Evolutionary conservation across 345 rosid genomes (phyloP), one percentile per base, ranked within the genome.

Genomic region (Boechera stricta): DNA sequence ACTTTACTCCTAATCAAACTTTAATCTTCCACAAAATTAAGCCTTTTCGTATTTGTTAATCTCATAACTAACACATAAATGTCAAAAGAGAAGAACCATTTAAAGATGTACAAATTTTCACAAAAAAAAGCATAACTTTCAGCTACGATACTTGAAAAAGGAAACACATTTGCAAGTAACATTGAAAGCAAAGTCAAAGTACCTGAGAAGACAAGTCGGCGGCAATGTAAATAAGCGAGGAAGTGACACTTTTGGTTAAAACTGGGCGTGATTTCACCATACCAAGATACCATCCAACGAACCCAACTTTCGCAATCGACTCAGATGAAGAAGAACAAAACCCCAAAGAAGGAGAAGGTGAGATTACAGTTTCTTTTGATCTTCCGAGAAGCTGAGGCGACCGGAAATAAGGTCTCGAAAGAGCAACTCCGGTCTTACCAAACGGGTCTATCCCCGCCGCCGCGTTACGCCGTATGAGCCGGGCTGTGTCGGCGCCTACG

Each of bases 171-270:
- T 59, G 48, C 38, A n/a, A 71, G 57, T 12, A 32, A 57, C n/a
- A 29, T 5, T 42, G 11, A 15, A 47, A 21, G 13, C 11, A 7
- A 28, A 5, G n/a, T 29, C 4, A 5, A 48, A 51, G 42, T 65
- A 90, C 98, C 98, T 94, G 98, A 78, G 98, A 88, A 11, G 98
- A 89, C 73, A 90, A 78, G 77, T 90, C 98, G 9, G 98, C 95
- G 24, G 98, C 97, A 1, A 77, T 76, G 76, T 92, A 94, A 66
- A 90, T 88, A 59, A 88, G 78, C 4, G 92, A 79, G 24, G 82
- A 80, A 0, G 97, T 89, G 64, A 83, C 66, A 59, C 95, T 87
- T 82, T 94, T 94, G 3, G 98, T 90, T 21, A 90, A 51, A 80
- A 94, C 75, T 8, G 98, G 98, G 35, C 95, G 70, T 2, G 98